Percentiles rank a stretch among this genome's conserved stretches.
Evolutionary conservation across 164 flowering plant genomes (phyloP).

Genomic region (Umbellularia californica): DNA sequence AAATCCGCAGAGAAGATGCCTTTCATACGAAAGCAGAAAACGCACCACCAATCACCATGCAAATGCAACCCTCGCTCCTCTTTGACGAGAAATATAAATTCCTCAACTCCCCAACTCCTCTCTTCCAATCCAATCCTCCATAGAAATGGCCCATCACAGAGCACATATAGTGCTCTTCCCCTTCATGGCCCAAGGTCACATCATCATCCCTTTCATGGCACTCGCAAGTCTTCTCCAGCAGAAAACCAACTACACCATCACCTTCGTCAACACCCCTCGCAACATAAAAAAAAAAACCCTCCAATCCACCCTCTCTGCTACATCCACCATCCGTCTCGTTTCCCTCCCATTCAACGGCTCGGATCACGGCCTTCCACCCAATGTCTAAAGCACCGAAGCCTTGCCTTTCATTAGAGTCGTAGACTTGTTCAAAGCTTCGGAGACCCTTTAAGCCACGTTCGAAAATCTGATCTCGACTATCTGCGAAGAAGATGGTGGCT

Average conservation of each 20-base stretch:
- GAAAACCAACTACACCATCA: slow-evolving; percentile 7
- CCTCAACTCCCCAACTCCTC: neutral
- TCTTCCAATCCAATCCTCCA: neutral
- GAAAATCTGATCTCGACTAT: slow-evolving; percentile 5
- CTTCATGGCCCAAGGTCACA: slow-evolving; percentile 22
- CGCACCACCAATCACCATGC: too few species aligned
- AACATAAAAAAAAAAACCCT: slow-evolving; percentile 10
- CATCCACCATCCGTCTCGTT: slow-evolving; percentile 7
- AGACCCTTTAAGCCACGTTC: slow-evolving; percentile 14
- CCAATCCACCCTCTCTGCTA: slow-evolving; percentile 4
- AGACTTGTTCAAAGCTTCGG: slow-evolving; percentile 6
- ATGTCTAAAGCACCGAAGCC: slow-evolving; percentile 12
- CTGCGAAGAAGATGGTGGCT: neutral
- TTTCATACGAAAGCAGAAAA: too few species aligned
- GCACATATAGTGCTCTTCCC: slow-evolving; percentile 16
- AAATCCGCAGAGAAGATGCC: too few species aligned
- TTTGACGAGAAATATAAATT: too few species aligned
- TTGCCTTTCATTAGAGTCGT: neutral
- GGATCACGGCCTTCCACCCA: slow-evolving; percentile 17
- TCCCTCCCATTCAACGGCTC: slow-evolving; percentile 15
- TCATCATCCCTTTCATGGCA: slow-evolving; percentile 18
- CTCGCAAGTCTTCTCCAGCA: slow-evolving; percentile 9
- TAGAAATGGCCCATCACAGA: neutral
- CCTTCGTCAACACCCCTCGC: slow-evolving; percentile 18
- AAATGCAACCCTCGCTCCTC: too few species aligned